Conservation (phyloP, 2,329 filamentous ascomycete genomes). For the Alternaria sp. region DNA sequence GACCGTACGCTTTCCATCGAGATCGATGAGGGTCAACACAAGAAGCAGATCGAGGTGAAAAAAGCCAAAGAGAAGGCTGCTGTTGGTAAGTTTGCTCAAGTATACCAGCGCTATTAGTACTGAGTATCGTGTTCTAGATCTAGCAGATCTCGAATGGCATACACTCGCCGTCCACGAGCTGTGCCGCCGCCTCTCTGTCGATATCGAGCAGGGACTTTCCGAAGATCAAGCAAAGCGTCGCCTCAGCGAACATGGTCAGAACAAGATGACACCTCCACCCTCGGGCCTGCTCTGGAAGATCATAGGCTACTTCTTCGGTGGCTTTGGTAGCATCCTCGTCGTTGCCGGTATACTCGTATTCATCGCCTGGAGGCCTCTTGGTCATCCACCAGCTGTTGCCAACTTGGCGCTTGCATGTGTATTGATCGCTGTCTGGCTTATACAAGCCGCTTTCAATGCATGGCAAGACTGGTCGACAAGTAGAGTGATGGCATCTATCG, state of each 20-base stretch:
- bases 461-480: slow-evolving; percentile 77
- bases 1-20: slow-evolving; percentile 57
- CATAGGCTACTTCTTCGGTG: slow-evolving; percentile 77
- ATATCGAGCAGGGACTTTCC: slow-evolving; percentile 67
- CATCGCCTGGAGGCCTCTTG: slow-evolving; percentile 78
- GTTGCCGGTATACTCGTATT: slow-evolving; percentile 76
- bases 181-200: slow-evolving; percentile 67
- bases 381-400: slow-evolving; percentile 73
- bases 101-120: slow-evolving; percentile 9
- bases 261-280: slow-evolving; percentile 71
- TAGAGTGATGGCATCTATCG: slow-evolving; percentile 81
- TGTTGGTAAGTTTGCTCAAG: slow-evolving; percentile 34
- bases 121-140: slow-evolving; percentile 32
- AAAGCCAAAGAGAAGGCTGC: slow-evolving; percentile 46
- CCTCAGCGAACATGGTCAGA: slow-evolving; percentile 69
- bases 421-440: slow-evolving; percentile 72
- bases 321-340: slow-evolving; percentile 77
- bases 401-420: slow-evolving; percentile 80
- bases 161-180: slow-evolving; percentile 66
- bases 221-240: slow-evolving; percentile 64
- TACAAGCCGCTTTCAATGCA: slow-evolving; percentile 66
- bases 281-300: slow-evolving; percentile 67
- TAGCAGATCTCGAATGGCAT: slow-evolving; percentile 73
- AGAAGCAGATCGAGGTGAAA: slow-evolving; percentile 40
- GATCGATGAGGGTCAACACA: slow-evolving; percentile 47